Evolutionary conservation across 164 flowering plant genomes (phyloP).

Genomic region (Kalanchoe fedtschenkoi): DNA sequence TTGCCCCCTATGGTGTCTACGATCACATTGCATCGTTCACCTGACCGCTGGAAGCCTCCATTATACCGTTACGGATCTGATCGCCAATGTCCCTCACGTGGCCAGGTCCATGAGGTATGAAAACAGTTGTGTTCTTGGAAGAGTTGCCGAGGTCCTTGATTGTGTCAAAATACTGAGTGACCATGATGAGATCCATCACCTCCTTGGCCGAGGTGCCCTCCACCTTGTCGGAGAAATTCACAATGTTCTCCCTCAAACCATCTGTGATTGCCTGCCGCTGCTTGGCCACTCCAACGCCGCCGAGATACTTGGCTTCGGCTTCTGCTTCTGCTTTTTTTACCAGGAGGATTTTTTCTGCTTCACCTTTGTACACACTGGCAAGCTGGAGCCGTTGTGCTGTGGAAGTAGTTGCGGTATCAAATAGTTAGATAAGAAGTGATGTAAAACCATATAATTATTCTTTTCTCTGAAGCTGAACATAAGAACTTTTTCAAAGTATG

Average conservation of each 20-base stretch:
- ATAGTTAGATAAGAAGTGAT: neutral
- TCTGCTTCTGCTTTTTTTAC: conserved; percentile 95
- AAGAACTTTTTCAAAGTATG: neutral
- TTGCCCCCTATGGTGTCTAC: neutral
- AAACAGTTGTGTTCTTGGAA: conserved; percentile 94
- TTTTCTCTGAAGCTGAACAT: neutral
- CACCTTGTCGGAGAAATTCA: conserved; percentile 83
- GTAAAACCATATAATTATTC: neutral
- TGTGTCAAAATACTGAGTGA: conserved; percentile 96
- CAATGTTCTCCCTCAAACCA: conserved; percentile 87
- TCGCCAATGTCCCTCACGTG: conserved; percentile 83
- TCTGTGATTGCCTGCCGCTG: conserved; percentile 98
- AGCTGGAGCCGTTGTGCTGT: conserved; percentile 54
- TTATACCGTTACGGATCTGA: conserved; percentile 85
- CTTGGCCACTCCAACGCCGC: conserved; percentile 94
- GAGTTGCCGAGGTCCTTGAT: conserved; percentile 92
- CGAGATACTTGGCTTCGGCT: conserved; percentile 93
- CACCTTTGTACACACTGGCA: conserved; percentile 94
- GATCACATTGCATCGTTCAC: conserved; percentile 5
- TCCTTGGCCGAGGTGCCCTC: conserved; percentile 92
- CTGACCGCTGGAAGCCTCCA: conserved; percentile 69
- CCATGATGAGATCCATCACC: conserved; percentile 96
- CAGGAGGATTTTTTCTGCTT: conserved; percentile 84
- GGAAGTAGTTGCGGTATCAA: neutral
- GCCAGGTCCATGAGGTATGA: conserved; percentile 97